Evolutionary conservation across 2,329 filamentous ascomycete genomes (phyloP), one percentile per base, ranked within the genome.

Genomic region (Cordyceps cicadae): DNA sequence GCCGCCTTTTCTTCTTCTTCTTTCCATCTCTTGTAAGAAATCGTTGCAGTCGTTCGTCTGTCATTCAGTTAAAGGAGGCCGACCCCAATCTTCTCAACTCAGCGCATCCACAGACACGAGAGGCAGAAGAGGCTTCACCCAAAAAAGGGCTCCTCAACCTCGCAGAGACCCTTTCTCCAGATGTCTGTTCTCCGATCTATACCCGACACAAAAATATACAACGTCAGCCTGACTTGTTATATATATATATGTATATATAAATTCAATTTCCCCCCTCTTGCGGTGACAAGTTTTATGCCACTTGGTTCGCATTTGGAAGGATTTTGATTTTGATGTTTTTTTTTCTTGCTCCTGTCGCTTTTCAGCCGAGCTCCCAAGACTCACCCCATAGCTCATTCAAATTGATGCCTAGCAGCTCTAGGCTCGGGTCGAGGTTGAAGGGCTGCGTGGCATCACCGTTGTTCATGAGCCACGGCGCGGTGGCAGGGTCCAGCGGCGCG

Each of bases 301-400:
- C 29, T 29, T 29, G 8, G n/a, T 4, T 17, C 39, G 26, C 24
- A 24, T 43, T 14, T 4, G 46, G 45, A 26, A 19, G 29, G 21
- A 56, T 21, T 26, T 21, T 26, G 29, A 29, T 29, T 29, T 17
- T 51, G 17, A 24, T 24, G 4, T 24, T 24, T 3, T 24, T 24
- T 4, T 24, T 24, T 4, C 4, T 24, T 24, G 24, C 17, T 14
- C 17, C 21, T 11, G 34, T 21, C 24, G 59, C 34, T 60, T 43
- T 43, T 69, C 66, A 75, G 60, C 73, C 74, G 62, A 75, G 67
- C 64, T 77, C 75, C 76, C 76, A 78, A 58, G 74, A 74, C 64
- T 81, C 79, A 46, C 79, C 80, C 81, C 81, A 83, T 58, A 83
- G 72, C 64, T 83, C 80, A 62, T 82, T 81, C 55, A 83, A 68